Evolutionary conservation across 345 rosid species (phyloP).

Genomic region (Gossypium turneri): DNA sequence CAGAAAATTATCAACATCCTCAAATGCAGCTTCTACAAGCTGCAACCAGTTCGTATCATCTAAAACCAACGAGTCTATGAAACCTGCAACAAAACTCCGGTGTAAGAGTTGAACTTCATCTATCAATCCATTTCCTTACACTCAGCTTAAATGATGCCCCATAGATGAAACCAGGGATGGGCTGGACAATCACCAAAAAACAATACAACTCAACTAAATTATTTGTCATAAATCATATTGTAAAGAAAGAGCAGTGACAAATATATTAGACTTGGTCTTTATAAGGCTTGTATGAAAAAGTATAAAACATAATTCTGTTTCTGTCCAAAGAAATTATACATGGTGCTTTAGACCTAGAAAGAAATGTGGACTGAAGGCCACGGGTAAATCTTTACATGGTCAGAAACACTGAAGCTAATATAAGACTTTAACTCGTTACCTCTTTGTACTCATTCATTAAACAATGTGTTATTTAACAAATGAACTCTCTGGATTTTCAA

Average conservation of each 20-base stretch:
- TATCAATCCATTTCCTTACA: constrained; percentile 17
- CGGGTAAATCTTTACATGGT: neutral
- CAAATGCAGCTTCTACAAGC: constrained; percentile 73
- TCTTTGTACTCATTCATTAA: neutral
- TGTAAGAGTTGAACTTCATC: constrained; percentile 8
- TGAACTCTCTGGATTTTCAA: neutral
- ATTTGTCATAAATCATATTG: neutral
- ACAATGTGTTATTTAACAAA: neutral
- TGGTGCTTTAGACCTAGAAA: neutral
- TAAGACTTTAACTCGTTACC: neutral
- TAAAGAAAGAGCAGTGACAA: neutral
- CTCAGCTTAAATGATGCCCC: constrained; percentile 13
- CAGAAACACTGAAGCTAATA: neutral
- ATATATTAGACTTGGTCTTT: neutral
- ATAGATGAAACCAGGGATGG: constrained; percentile 20
- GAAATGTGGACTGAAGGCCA: neutral
- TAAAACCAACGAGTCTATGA: constrained; percentile 25
- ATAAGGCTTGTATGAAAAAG: neutral
- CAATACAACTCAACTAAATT: neutral
- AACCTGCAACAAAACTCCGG: constrained; percentile 14
- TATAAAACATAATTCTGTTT: neutral
- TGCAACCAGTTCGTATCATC: constrained; percentile 57
- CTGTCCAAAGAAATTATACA: neutral
- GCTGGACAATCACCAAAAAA: constrained; percentile 22
- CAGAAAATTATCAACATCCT: constrained; percentile 67